phyloP scores from a whole-genome alignment of 371 early-diverging fungal genomes.

The Entomophthora muscae region DNA sequence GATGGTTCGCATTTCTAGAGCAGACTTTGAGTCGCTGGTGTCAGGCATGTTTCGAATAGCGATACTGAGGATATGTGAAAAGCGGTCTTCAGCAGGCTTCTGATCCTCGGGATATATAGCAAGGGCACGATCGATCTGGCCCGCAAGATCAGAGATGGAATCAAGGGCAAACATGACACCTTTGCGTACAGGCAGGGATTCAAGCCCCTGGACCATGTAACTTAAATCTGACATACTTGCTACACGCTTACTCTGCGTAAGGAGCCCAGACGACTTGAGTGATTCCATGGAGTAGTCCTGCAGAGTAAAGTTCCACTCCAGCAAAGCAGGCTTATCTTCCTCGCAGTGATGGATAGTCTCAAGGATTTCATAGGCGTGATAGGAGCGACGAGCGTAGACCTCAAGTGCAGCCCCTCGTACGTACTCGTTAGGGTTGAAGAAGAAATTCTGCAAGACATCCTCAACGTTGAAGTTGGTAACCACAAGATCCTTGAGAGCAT shows the following conservation, averaged over 20 bases:
- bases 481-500: constrained; percentile 70
- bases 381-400: constrained; percentile 91
- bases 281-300: constrained; percentile 26
- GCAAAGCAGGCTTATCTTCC: too few species aligned
- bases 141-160: constrained; percentile 42
- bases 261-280: constrained; percentile 7
- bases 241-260: constrained; percentile 36
- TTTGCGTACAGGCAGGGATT: too few species aligned
- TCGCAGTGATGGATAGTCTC: constrained; percentile 63
- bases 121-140: too few species aligned
- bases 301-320: too few species aligned
- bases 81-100: constrained; percentile 7
- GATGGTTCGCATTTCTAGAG: constrained; percentile 33
- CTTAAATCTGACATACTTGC: constrained; percentile 49
- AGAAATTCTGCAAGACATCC: constrained; percentile 85
- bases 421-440: constrained; percentile 63
- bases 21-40: constrained; percentile 41
- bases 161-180: too few species aligned
- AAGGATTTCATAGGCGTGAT: constrained; percentile 70
- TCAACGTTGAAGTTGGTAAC: constrained; percentile 87
- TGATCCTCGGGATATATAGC: too few species aligned
- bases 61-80: constrained; percentile 17
- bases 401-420: constrained; percentile 79
- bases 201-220: too few species aligned
- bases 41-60: constrained; percentile 77